Evolutionary conservation across 306 rosid genomes (phyloP).

Genomic region (Crotalaria pallida): DNA sequence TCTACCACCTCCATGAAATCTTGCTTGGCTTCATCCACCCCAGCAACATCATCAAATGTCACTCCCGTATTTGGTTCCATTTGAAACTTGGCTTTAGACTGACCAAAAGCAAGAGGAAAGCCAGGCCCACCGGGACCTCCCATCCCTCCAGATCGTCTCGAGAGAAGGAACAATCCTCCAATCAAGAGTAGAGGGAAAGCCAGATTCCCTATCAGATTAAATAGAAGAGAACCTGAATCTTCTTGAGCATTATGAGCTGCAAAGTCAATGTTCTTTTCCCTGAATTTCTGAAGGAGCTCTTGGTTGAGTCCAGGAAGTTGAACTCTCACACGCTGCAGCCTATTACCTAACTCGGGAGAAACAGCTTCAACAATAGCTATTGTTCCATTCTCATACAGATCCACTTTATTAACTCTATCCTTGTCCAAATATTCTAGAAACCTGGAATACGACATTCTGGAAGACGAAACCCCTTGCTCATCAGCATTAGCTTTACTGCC

Average conservation of each 20-base stretch:
- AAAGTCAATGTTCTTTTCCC: constrained; percentile 94
- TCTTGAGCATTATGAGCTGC: constrained; percentile 99
- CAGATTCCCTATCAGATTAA: constrained; percentile 87
- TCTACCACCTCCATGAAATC: constrained; percentile 99
- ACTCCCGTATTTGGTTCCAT: constrained; percentile 99
- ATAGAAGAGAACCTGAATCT: constrained; percentile 82
- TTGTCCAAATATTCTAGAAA: constrained; percentile 93
- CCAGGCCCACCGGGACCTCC: constrained; percentile 99
- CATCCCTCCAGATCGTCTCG: constrained; percentile 97
- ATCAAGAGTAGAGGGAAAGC: constrained; percentile 89
- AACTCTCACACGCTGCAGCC: constrained; percentile 86
- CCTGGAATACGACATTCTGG: constrained; percentile 99
- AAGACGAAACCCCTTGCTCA: constrained; percentile 95
- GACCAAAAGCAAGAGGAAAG: constrained; percentile 83
- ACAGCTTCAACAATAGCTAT: constrained; percentile 96
- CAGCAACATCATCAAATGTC: constrained; percentile 99
- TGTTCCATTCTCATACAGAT: constrained; percentile 91
- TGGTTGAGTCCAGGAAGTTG: constrained; percentile 97
- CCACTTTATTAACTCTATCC: constrained; percentile 88
- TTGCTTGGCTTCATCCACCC: constrained; percentile 99
- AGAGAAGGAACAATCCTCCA: constrained; percentile 89
- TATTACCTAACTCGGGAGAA: constrained; percentile 91
- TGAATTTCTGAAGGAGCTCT: constrained; percentile 95
- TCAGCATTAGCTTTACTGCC: constrained; percentile 83
- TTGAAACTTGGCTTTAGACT: constrained; percentile 98